These are phyloP conservation scores for Ceratocystis smalleyi DNA, from an alignment of 2,329 filamentous ascomycete species.

Conservation along the genomic window DNA sequence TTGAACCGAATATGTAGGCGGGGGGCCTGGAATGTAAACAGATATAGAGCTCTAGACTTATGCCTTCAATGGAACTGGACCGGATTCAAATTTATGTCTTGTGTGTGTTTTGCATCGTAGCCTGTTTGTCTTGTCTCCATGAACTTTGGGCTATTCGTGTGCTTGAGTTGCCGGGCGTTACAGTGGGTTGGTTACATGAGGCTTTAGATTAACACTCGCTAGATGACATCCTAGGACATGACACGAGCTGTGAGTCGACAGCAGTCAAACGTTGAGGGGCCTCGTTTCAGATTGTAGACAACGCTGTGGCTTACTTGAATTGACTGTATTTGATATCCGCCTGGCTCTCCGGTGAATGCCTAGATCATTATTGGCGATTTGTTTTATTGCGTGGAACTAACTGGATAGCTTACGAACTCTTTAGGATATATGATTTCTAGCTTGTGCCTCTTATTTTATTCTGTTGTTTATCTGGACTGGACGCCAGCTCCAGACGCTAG, in stretches of 20 bases:
- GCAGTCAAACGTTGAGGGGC: background rate
- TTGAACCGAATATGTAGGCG: background rate
- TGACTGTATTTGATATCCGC: too few species aligned
- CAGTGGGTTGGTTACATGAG: background rate
- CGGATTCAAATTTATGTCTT: background rate
- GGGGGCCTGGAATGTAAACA: constrained; percentile 3
- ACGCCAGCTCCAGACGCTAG: too few species aligned
- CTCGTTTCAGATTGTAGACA: background rate
- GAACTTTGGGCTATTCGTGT: background rate
- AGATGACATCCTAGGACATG: background rate
- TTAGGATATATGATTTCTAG: too few species aligned
- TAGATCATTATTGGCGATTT: too few species aligned
- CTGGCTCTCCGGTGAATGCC: too few species aligned
- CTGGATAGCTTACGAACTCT: too few species aligned
- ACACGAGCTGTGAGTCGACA: background rate
- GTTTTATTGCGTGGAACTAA: too few species aligned
- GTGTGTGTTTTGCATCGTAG: background rate
- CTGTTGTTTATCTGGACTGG: too few species aligned
- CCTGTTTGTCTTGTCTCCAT: background rate
- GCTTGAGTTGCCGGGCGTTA: too few species aligned
- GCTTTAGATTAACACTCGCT: background rate
- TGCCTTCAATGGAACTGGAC: constrained; percentile 4
- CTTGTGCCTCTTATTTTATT: too few species aligned
- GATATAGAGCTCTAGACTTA: constrained; percentile 1
- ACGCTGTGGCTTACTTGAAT: background rate